A percentile compares a stretch with the other conserved stretches of the same genome.
Conservation (phyloP, 306 rosid genomes). For the Oemleria cerasiformis region DNA sequence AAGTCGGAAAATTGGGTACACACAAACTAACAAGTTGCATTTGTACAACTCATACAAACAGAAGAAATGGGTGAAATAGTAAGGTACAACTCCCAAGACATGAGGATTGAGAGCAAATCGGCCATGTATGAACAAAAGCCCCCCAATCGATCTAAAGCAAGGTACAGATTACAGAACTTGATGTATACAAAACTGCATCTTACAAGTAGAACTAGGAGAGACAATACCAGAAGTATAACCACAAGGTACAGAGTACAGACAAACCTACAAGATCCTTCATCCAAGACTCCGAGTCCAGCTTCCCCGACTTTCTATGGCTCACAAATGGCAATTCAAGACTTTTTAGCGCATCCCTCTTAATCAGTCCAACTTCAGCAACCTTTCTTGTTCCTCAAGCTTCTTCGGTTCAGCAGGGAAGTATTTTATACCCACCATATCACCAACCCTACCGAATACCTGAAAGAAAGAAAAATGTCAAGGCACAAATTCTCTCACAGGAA, state of each 20-base stretch:
- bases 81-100: neutral
- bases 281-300: constrained; percentile 7
- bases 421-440: constrained; percentile 80
- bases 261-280: neutral
- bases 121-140: constrained; percentile 4
- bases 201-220: neutral
- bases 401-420: constrained; percentile 78
- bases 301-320: neutral
- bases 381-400: constrained; percentile 35
- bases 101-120: neutral
- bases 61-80: neutral
- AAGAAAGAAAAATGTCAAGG: constrained; percentile 5
- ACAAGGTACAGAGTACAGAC: constrained; percentile 1
- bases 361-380: constrained; percentile 25
- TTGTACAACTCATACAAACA: neutral
- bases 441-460: constrained; percentile 74
- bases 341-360: neutral
- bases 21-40: neutral
- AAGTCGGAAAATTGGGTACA: neutral
- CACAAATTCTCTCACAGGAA: neutral
- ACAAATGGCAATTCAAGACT: neutral
- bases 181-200: neutral
- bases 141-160: neutral
- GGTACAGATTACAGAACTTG: neutral
- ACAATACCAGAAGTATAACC: neutral